Evolutionary conservation across 208 protist species (phyloP).

Genomic region (Leishmania major): DNA sequence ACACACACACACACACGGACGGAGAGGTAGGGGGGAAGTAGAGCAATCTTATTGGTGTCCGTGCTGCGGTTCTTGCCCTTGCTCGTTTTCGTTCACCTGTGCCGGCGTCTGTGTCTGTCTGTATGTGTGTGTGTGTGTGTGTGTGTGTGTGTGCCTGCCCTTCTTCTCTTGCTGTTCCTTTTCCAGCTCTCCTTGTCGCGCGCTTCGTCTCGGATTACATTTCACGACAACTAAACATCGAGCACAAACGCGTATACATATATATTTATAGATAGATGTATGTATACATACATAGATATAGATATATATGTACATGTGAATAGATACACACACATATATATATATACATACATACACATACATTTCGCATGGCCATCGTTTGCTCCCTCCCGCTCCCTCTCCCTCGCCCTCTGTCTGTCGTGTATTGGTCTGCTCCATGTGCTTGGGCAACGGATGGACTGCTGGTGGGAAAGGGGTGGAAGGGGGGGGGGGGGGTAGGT

Average conservation of each 20-base stretch:
- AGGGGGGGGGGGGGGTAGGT: not conserved
- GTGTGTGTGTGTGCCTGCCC: not conserved
- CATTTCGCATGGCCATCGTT: not conserved
- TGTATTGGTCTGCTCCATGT: not conserved
- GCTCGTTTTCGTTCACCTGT: not conserved
- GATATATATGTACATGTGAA: no score
- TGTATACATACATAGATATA: no score
- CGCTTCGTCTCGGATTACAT: no score
- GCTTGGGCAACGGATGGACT: not conserved
- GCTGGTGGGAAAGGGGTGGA: not conserved
- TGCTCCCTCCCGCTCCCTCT: not conserved
- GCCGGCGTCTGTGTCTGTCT: not conserved
- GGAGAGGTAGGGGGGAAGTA: not conserved
- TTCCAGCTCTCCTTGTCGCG: not conserved
- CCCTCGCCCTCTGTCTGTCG: not conserved
- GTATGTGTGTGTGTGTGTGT: no score
- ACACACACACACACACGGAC: not conserved
- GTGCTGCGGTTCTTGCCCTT: not conserved
- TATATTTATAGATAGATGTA: rapidly evolving
- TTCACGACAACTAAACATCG: no score
- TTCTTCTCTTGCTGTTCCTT: not conserved
- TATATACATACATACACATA: not conserved
- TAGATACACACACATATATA: no score
- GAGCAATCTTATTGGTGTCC: not conserved
- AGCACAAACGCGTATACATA: no score